Base-by-base conservation (phyloP, 495 filamentous ascomycete genomes). In the Penicillium goetzii region DNA sequence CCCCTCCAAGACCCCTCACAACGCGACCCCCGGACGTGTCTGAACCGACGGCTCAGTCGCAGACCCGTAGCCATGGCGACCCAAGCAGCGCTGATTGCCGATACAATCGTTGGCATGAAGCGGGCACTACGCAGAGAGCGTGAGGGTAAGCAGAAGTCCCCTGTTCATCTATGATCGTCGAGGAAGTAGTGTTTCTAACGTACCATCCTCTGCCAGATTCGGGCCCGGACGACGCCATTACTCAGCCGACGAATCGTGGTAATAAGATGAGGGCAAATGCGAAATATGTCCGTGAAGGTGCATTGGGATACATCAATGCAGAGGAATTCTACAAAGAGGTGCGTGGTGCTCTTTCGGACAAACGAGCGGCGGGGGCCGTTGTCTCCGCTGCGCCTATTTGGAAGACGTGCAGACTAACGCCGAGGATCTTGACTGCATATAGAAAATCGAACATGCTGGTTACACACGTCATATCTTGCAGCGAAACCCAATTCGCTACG, bases 251-350 rank as follows among this genome's bases (percentile, higher is more conserved):
- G 9, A 98, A 97, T 75, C 91, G 94, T 69, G 92, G 91, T 51
- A 91, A 97, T 74, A 99, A 97, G 73, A 84, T 98, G 61, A 91
- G 91, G 76, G 89, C 85, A 68, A 90, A 90, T 70, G 88, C 93
- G 45, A 84, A 86, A 72, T 91, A 90, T 76, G 86, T 96, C 47
- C 89, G 88, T 59, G 85, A 91, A 70, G 92, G 92, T 43, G 86
- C 88, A 50, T 76, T 95, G 62, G 86, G 90, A 33, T 84, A 85
- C 51, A 80, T 89, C 2, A 85, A 83, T 52, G 88, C 91, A 2
- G 88, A 90, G 25, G 83, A 87, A 23, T 84, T 88, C n/a, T 96
- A 97, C 81, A 95, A 90, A 74, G 89, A 92, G 86, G 93, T 94
- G 69, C 61, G 84, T 69, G 38, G n/a, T 65, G 10, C 32, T 53